phyloP scores from a whole-genome alignment of 2,329 filamentous ascomycete species.

The Neonectria sp. region DNA sequence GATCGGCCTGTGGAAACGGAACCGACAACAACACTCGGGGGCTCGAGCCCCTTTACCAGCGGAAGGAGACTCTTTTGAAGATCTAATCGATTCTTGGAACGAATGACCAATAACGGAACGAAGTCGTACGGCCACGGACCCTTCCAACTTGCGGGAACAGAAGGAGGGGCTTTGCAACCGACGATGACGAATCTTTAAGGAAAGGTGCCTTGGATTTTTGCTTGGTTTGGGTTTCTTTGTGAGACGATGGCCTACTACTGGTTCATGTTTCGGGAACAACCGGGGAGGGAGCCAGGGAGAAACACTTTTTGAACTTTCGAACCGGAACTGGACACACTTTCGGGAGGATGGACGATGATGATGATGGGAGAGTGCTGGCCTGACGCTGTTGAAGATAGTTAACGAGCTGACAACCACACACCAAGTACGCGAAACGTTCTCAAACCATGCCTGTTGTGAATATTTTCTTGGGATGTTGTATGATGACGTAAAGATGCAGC shows the following conservation, averaged over 20 bases:
- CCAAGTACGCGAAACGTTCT: slow-evolving; percentile 26
- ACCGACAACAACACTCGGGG: slow-evolving; percentile 2
- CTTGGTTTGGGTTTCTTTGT: slow-evolving; percentile 27
- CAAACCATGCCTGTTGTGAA: not conserved
- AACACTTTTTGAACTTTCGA: slow-evolving; percentile 26
- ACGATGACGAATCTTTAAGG: slow-evolving; percentile 24
- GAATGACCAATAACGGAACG: slow-evolving; percentile 20
- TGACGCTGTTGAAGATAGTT: slow-evolving; percentile 26
- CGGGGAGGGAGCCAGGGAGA: slow-evolving; percentile 20
- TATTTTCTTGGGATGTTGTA: not conserved
- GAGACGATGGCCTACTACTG: slow-evolving; percentile 19
- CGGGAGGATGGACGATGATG: slow-evolving; percentile 24
- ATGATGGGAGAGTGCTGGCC: slow-evolving; percentile 17
- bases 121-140: slow-evolving; percentile 12
- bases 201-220: slow-evolving; percentile 29
- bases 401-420: slow-evolving; percentile 23
- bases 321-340: slow-evolving; percentile 30
- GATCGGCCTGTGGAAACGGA: slow-evolving; percentile 10
- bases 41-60: not conserved
- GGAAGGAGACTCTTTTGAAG: slow-evolving; percentile 26
- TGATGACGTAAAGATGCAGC: not conserved
- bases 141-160: slow-evolving; percentile 24
- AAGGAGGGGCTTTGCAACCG: slow-evolving; percentile 12
- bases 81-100: slow-evolving; percentile 33
- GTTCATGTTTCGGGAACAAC: slow-evolving; percentile 21